Percentiles rank a stretch among this genome's conserved stretches.
These are phyloP conservation scores for Cantharellus cinnabarinus DNA, from an alignment of 768 basidiomycete genomes.

Conservation along the genomic window DNA sequence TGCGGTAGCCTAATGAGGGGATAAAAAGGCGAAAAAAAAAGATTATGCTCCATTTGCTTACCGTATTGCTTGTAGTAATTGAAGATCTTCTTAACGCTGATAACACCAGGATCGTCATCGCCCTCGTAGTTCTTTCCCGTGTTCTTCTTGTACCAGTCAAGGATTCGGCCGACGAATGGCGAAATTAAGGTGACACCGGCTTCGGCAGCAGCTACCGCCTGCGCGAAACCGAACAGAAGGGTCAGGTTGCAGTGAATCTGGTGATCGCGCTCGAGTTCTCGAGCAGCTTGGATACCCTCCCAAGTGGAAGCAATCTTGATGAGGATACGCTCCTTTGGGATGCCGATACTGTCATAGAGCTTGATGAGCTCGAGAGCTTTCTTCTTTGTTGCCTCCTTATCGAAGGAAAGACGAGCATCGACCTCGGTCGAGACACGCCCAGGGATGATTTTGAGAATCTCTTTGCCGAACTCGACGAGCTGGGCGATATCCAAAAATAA, in stretches of 20 bases:
- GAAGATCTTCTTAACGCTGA: slow-evolving; percentile 91
- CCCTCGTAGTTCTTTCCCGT: slow-evolving; percentile 72
- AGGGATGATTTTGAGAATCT: slow-evolving; percentile 86
- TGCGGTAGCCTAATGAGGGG: slow-evolving; percentile 41
- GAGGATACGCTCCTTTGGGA: slow-evolving; percentile 82
- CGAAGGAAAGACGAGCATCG: slow-evolving; percentile 92
- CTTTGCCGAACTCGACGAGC: slow-evolving; percentile 96
- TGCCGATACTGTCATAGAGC: slow-evolving; percentile 84
- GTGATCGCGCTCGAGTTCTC: slow-evolving; percentile 81
- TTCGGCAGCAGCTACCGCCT: slow-evolving; percentile 98
- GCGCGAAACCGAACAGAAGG: slow-evolving; percentile 93
- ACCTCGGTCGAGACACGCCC: slow-evolving; percentile 99
- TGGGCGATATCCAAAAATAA: slow-evolving; percentile 15
- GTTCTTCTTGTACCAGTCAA: slow-evolving; percentile 97
- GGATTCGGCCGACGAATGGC: slow-evolving; percentile 96
- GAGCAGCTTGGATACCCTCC: slow-evolving; percentile 99
- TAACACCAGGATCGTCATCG: slow-evolving; percentile 86
- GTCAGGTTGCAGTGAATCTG: slow-evolving; percentile 98
- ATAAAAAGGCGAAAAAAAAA: not conserved
- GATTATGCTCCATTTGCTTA: not conserved
- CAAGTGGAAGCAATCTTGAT: slow-evolving; percentile 99
- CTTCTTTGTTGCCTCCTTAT: slow-evolving; percentile 78
- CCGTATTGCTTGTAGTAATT: slow-evolving; percentile 98
- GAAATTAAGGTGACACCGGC: slow-evolving; percentile 97
- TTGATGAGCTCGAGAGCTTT: slow-evolving; percentile 66